Percentiles rank a stretch among this genome's conserved stretches.
Conservation (phyloP, 225 moss, liverwort and hornwort species). For the Climacium dendroides region DNA sequence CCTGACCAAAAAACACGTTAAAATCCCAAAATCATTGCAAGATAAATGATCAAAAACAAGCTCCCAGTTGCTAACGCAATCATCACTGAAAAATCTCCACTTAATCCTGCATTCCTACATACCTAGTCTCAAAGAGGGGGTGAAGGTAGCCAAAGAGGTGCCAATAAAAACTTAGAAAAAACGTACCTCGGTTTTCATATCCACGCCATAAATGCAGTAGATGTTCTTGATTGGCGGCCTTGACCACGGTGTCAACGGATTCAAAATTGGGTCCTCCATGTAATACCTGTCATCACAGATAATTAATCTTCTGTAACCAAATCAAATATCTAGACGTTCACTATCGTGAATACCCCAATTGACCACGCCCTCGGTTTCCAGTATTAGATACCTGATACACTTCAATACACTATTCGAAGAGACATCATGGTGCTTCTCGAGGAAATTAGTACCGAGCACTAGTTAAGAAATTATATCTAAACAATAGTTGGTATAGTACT, state of each 20-base stretch:
- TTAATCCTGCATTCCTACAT: background rate
- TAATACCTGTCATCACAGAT: constrained; percentile 49
- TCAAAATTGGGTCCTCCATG: constrained; percentile 85
- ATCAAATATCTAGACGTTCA: background rate
- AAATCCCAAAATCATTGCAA: background rate
- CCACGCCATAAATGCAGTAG: constrained; percentile 92
- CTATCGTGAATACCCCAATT: background rate
- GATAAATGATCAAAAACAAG: background rate
- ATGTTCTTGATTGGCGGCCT: constrained; percentile 96
- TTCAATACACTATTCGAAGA: background rate
- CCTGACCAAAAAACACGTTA: constrained; percentile 23
- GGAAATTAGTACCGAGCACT: background rate
- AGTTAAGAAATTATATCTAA: background rate
- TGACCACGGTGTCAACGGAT: constrained; percentile 96
- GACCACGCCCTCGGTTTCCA: background rate
- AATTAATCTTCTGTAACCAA: background rate
- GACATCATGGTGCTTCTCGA: background rate
- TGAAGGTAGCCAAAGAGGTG: background rate
- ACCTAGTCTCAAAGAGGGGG: background rate
- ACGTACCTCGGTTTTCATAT: constrained; percentile 87
- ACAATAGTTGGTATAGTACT: constrained; percentile 16
- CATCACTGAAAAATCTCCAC: background rate
- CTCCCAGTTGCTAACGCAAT: background rate
- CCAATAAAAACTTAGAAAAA: background rate
- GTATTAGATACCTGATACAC: background rate